These are phyloP conservation scores for Termitomyces sp. DNA, from an alignment of 768 basidiomycete genomes.

Conservation along the genomic window DNA sequence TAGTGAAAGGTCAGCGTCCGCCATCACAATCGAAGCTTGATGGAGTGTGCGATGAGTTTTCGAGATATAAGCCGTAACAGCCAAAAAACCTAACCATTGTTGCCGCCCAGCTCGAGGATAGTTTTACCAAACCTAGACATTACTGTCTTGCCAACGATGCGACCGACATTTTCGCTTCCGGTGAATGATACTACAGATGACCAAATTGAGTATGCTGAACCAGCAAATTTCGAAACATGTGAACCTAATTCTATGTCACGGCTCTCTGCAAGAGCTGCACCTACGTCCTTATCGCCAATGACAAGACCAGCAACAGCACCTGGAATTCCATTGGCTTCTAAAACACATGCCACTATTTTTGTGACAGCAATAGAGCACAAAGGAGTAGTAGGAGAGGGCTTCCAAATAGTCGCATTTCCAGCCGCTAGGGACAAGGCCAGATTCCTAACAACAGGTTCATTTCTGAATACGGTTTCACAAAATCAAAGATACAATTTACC, in stretches of 20 bases:
- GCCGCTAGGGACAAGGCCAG: slow-evolving; percentile 81
- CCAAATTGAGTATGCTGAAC: slow-evolving; percentile 6
- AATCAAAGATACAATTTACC: slow-evolving; percentile 36
- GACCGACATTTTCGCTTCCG: slow-evolving; percentile 85
- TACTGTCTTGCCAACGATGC: slow-evolving; percentile 82
- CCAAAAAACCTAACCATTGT: slow-evolving; percentile 64
- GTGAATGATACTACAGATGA: slow-evolving; percentile 79
- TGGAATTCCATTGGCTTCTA: slow-evolving; percentile 78
- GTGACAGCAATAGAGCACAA: slow-evolving; percentile 90
- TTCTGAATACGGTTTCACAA: not conserved
- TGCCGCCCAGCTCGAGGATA: slow-evolving; percentile 90
- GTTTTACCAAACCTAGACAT: slow-evolving; percentile 86
- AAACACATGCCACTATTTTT: slow-evolving; percentile 72
- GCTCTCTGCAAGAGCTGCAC: slow-evolving; percentile 74
- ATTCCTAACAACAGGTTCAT: slow-evolving; percentile 55
- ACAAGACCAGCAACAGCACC: slow-evolving; percentile 82
- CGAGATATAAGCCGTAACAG: slow-evolving; percentile 7
- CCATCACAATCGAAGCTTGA: slow-evolving; percentile 85
- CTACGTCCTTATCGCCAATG: slow-evolving; percentile 77
- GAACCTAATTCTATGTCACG: slow-evolving; percentile 73
- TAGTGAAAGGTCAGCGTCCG: slow-evolving; percentile 87
- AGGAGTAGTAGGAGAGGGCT: slow-evolving; percentile 87
- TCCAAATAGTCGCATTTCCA: slow-evolving; percentile 94
- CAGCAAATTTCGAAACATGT: not conserved
- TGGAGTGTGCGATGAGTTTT: slow-evolving; percentile 15